These are phyloP conservation scores for Alternaria hordeiaustralica DNA, from an alignment of 2,329 filamentous ascomycete species.

Conservation along the genomic window DNA sequence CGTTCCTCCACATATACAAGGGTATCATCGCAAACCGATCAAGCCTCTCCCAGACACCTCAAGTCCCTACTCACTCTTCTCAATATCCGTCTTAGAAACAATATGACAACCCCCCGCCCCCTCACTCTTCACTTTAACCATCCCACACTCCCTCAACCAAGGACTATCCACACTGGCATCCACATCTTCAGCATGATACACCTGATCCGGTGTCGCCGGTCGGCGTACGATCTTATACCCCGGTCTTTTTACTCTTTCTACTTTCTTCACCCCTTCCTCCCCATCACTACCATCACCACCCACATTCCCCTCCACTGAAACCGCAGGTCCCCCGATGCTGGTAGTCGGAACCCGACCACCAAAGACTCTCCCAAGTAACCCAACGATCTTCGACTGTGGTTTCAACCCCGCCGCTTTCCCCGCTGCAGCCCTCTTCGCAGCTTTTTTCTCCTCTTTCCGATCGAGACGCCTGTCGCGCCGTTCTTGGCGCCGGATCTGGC, in stretches of 20 bases:
- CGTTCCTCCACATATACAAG: background rate
- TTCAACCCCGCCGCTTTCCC: background rate
- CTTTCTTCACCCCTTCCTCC: background rate
- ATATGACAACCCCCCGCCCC: slow-evolving; percentile 17
- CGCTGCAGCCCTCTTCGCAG: background rate
- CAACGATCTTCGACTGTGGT: background rate
- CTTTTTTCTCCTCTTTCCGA: background rate
- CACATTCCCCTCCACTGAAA: background rate
- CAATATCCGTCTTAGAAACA: slow-evolving; percentile 13
- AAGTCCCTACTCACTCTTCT: slow-evolving; percentile 5
- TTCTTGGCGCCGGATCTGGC: slow-evolving; percentile 2
- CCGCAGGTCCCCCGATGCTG: background rate
- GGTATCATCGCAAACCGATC: background rate
- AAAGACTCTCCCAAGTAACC: background rate
- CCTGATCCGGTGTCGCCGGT: background rate
- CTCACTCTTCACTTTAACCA: slow-evolving; percentile 19
- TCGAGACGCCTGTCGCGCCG: background rate
- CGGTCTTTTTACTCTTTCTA: background rate
- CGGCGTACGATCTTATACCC: slow-evolving; percentile 4
- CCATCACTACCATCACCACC: background rate
- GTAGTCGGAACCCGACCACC: background rate
- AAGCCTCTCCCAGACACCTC: too few relatives aligned
- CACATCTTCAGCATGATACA: slow-evolving; percentile 6
- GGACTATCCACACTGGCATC: slow-evolving; percentile 8
- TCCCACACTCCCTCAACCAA: slow-evolving; percentile 20